Evolutionary conservation across 371 early-diverging fungal genomes (phyloP), one percentile per base, ranked within the genome.

Genomic region (Mortierella sp.): DNA sequence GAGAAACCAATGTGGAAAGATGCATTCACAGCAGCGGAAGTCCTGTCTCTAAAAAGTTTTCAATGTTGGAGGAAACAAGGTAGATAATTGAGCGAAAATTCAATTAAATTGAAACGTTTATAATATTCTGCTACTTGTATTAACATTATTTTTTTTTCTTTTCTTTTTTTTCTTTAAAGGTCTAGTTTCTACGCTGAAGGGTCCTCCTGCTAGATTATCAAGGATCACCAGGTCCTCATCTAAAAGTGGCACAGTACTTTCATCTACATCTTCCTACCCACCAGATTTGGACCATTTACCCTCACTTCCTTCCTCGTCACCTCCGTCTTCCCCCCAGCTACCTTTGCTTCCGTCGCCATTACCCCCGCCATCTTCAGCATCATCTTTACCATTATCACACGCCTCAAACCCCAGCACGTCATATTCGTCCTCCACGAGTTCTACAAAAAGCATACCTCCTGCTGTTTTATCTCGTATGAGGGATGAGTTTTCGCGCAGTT

Each of bases 251-350:
- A 24, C 54, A 54, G 54, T 24, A 0, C 22, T 24, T 24, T 54
- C 54, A 24, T 24, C 54, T 54, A 54, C 54, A 9, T 54, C 54
- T 24, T n/a, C 54, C 54, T 24, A 24, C 26, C 54, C 54, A 24
- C 54, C 54, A 54, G 54, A 24, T 54, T 54, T 54, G 54, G 54
- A 54, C 16, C n/a, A n/a, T n/a, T n/a, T 54, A 54, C 24, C 54
- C 6, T 54, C 54, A 24, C 24, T 54, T 54, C 54, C 54, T 54
- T 24, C 54, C 5, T 14, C n/a, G 5, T 12, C 24, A 9, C 26
- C 54, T 5, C 54, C 26, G 22, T n/a, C 49, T 9, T 16, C n/a
- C 5, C n/a, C 49, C 4, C 49, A 5, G 14, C 49, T 16, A 49
- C 5, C 16, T 9, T 49, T 49, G 49, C 12, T 16, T 12, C 14